Base-by-base conservation (phyloP, 768 basidiomycete species). In the Auriscalpium orientale region DNA sequence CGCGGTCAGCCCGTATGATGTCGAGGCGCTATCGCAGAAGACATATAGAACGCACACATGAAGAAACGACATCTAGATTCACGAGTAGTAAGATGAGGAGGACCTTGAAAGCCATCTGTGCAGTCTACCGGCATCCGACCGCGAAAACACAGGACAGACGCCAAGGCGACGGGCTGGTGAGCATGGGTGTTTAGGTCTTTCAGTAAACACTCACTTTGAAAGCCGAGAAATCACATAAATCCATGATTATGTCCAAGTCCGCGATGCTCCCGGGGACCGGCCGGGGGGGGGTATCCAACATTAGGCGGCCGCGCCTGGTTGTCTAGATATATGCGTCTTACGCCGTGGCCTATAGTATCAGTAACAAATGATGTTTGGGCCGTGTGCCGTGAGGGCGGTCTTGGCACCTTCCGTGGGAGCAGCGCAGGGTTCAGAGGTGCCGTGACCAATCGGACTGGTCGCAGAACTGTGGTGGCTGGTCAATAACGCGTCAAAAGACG, bases 171-270 rank as follows among this genome's bases (percentile, higher is more conserved):
- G 36, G 10, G 51, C 43, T 13, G 33, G 47, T 54, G 21, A 13
- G 20, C 33, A 59, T 70, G 44, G 33, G 46, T 33, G 38, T 60
- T 33, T 33, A 44, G 6, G 34, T 1, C 36, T 21, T 33, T 18
- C 8, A 20, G 40, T 9, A 34, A 33, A 15, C 28, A 28, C 28
- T 36, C 51, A 88, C 90, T 77, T 91, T 89, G 63, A 81, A 78
- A 59, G 82, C 77, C 13, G 84, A 83, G 68, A 94, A 97, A 71
- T 95, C 91, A 67, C 97, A 99, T 64, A 94, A 83, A 44, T 92
- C 86, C 88, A 95, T 87, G 5, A 98, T 77, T 45, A 87, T 74
- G 70, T 99, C 95, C 62, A 99, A 71, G 69, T 99, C 97, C 9
- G 91, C 80, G 18, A 95, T 79, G 56, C 89, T 87, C 12, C 91